Percentiles rank a stretch among this genome's conserved stretches.
Conservation (phyloP, 2,329 filamentous ascomycete species). For the Gaeumannomyces sp. region DNA sequence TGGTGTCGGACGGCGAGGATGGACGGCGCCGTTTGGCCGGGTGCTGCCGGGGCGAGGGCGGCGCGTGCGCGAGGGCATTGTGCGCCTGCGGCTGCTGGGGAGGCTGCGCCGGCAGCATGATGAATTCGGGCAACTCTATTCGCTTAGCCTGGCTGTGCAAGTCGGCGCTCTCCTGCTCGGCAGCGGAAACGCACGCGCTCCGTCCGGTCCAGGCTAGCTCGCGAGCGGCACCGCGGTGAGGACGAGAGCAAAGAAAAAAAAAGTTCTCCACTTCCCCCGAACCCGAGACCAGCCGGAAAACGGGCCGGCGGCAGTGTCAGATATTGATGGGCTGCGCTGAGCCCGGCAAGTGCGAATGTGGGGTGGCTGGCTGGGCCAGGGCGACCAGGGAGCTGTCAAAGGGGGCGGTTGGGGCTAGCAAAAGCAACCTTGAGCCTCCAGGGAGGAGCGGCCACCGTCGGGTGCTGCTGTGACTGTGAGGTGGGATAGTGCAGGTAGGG, state of each 20-base stretch:
- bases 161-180: neutral
- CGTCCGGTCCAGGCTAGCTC: neutral
- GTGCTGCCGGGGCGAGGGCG: constrained; percentile 44
- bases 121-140: neutral
- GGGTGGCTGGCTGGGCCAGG: neutral
- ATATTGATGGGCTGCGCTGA: neutral
- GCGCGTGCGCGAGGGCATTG: constrained; percentile 39
- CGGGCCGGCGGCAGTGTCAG: neutral
- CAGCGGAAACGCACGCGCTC: neutral
- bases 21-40: constrained; percentile 53
- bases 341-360: neutral
- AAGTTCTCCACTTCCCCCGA: neutral
- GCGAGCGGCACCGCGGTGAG: neutral
- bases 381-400: neutral
- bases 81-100: constrained; percentile 9
- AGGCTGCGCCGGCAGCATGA: neutral
- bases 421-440: neutral
- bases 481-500: neutral
- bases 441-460: too few relatives aligned
- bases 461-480: neutral
- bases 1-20: constrained; percentile 40
- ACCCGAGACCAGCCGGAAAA: neutral
- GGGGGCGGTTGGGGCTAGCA: neutral
- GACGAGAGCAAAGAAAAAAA: neutral
- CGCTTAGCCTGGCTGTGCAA: neutral